Percentiles rank a stretch among this genome's conserved stretches.
phyloP scores from a whole-genome alignment of 345 rosid genomes.

The Sisymbrium irio region DNA sequence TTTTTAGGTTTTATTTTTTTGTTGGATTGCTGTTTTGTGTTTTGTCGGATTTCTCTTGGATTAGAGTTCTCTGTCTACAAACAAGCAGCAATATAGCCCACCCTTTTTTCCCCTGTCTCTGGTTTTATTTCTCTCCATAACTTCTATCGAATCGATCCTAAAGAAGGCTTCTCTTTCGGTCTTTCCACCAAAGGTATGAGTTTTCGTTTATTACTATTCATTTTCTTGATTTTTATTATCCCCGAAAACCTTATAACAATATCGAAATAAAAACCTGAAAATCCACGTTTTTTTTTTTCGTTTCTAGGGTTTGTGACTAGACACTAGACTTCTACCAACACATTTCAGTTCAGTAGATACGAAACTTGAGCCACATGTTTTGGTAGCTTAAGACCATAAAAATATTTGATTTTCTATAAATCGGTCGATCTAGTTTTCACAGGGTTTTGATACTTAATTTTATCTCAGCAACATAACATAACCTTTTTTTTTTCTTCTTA shows the following conservation, averaged over 20 bases:
- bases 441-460: conserved; percentile 9
- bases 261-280: not conserved
- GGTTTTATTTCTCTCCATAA: conserved; percentile 38
- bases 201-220: not conserved
- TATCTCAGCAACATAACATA: not conserved
- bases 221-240: not conserved
- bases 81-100: conserved; percentile 21
- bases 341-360: not conserved
- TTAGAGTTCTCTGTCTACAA: conserved; percentile 25
- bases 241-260: not conserved
- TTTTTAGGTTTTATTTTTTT: conserved; percentile 15
- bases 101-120: conserved; percentile 8
- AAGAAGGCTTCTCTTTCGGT: conserved; percentile 13
- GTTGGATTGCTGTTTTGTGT: conserved; percentile 35
- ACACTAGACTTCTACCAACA: not conserved
- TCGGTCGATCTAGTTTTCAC: not conserved
- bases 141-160: conserved; percentile 38
- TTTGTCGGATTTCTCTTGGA: conserved; percentile 32
- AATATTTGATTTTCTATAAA: not conserved
- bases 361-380: not conserved
- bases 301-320: not conserved
- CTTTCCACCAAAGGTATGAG: conserved; percentile 24
- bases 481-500: not conserved
- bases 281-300: too few species aligned
- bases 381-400: not conserved